These are phyloP conservation scores for Fomitopsis pulvina DNA, from an alignment of 768 basidiomycete genomes.

Conservation along the genomic window DNA sequence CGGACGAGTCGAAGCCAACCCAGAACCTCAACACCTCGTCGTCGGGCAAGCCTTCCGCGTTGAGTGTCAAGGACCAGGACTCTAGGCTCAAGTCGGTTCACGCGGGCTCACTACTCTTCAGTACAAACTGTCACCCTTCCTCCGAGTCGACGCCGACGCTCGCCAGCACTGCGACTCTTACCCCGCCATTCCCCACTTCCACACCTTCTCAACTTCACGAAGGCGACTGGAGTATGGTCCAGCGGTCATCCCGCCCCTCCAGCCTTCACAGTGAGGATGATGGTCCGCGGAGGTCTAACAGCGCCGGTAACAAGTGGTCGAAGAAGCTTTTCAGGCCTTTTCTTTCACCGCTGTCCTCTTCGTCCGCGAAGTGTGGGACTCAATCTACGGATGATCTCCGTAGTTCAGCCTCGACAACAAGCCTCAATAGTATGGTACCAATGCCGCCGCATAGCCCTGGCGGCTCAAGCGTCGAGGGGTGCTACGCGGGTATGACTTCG, in stretches of 20 bases:
- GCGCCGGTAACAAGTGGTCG: conserved; percentile 11
- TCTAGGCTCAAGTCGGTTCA: conserved; percentile 18
- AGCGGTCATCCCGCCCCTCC: conserved; percentile 10
- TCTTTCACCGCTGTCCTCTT: conserved; percentile 9
- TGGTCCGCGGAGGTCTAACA: conserved; percentile 5
- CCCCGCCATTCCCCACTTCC: conserved; percentile 4
- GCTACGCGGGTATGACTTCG: neutral
- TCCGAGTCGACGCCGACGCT: conserved; percentile 12
- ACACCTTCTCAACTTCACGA: conserved; percentile 9
- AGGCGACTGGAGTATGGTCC: conserved; percentile 15
- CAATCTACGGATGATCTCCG: conserved; percentile 1
- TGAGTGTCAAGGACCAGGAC: conserved; percentile 1
- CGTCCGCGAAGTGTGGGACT: neutral
- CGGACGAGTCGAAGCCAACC: conserved; percentile 9
- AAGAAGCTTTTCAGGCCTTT: conserved; percentile 32
- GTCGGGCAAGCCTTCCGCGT: neutral
- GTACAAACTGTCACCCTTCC: conserved; percentile 12
- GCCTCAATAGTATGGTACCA: conserved; percentile 10
- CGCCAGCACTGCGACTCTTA: conserved; percentile 6
- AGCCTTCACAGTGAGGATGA: conserved; percentile 11
- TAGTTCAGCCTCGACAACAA: conserved; percentile 4
- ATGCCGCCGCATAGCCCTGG: neutral
- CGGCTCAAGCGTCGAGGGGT: neutral
- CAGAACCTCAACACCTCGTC: conserved; percentile 15
- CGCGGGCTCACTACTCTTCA: conserved; percentile 15